Percentiles rank a stretch among this genome's conserved stretches.
Conservation (phyloP, 2,329 filamentous ascomycete species). For the Diplocarpon rosae region DNA sequence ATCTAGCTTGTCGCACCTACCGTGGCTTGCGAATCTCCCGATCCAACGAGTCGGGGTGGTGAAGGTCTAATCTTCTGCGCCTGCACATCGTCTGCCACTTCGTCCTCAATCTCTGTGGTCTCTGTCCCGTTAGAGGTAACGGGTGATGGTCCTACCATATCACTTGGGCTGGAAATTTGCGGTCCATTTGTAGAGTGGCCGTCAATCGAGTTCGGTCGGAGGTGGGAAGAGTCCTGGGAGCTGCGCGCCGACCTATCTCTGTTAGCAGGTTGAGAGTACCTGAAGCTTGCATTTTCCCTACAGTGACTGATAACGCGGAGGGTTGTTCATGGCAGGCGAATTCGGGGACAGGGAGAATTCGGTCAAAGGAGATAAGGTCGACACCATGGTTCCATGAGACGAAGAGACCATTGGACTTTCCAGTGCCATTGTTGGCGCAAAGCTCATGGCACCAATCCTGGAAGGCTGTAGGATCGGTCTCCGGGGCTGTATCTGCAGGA, state of each 20-base stretch:
- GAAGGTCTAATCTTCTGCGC: constrained; percentile 25
- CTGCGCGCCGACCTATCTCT: constrained; percentile 33
- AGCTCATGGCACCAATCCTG: constrained; percentile 14
- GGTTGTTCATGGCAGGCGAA: constrained; percentile 33
- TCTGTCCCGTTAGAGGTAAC: constrained; percentile 79
- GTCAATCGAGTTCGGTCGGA: constrained; percentile 39
- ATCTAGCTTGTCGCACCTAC: constrained; percentile 15
- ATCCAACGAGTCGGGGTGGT: constrained; percentile 26
- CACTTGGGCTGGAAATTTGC: constrained; percentile 50
- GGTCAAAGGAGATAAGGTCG: constrained; percentile 40
- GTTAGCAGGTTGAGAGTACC: constrained; percentile 3
- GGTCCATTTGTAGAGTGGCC: constrained; percentile 22
- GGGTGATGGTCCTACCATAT: constrained; percentile 69
- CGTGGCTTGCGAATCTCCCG: constrained; percentile 20
- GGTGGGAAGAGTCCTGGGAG: constrained; percentile 36
- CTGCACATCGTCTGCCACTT: constrained; percentile 49
- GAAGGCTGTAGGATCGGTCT: constrained; percentile 10
- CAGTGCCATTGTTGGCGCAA: constrained; percentile 39
- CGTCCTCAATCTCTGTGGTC: constrained; percentile 75
- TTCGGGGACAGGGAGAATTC: constrained; percentile 46
- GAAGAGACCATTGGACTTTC: constrained; percentile 53
- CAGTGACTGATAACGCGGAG: constrained; percentile 41
- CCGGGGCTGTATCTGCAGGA: constrained; percentile 12
- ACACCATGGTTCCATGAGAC: constrained; percentile 41
- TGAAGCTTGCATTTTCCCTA: constrained; percentile 28